These are phyloP conservation scores for Saccharomycopsis javanensis DNA, from an alignment of 805 yeast species.

Conservation along the genomic window DNA sequence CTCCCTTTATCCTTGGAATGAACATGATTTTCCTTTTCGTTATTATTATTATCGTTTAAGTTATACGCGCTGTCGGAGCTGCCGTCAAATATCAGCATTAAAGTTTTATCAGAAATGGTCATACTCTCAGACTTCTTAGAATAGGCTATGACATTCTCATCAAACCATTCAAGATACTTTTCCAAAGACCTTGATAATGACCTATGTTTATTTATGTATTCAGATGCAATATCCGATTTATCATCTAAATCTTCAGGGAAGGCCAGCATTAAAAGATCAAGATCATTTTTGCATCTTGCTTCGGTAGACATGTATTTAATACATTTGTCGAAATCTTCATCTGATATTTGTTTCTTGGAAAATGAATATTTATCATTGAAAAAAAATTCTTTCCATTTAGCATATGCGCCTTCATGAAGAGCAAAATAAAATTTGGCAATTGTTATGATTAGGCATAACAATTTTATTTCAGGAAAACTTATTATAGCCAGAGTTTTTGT, in stretches of 20 bases:
- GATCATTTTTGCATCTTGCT: slow-evolving; percentile 20
- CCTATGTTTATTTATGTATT: slow-evolving; percentile 31
- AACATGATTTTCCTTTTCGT: not conserved
- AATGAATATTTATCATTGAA: slow-evolving; percentile 3
- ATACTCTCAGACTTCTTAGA: slow-evolving; percentile 26
- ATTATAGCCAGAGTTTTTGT: not conserved
- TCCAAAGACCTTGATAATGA: slow-evolving; percentile 32
- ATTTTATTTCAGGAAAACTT: slow-evolving; percentile 24
- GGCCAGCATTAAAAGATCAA: slow-evolving; percentile 9
- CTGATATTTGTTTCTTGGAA: slow-evolving; percentile 21
- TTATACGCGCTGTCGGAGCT: not conserved
- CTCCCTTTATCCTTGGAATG: not conserved
- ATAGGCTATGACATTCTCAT: slow-evolving; percentile 26
- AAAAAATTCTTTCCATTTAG: not conserved
- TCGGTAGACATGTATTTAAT: slow-evolving; percentile 21
- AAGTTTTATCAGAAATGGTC: slow-evolving; percentile 20
- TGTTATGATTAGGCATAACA: slow-evolving; percentile 17
- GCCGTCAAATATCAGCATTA: slow-evolving; percentile 11
- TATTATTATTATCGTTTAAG: not conserved
- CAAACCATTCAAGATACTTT: slow-evolving; percentile 43
- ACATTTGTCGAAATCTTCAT: slow-evolving; percentile 22
- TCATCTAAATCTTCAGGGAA: slow-evolving; percentile 15
- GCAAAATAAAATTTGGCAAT: slow-evolving; percentile 23
- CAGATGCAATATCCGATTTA: slow-evolving; percentile 29
- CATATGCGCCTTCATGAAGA: slow-evolving; percentile 1